Percentiles rank a stretch among this genome's conserved stretches.
phyloP scores from a whole-genome alignment of 2,329 filamentous ascomycete genomes.

The Dendrostoma leiphaemia region DNA sequence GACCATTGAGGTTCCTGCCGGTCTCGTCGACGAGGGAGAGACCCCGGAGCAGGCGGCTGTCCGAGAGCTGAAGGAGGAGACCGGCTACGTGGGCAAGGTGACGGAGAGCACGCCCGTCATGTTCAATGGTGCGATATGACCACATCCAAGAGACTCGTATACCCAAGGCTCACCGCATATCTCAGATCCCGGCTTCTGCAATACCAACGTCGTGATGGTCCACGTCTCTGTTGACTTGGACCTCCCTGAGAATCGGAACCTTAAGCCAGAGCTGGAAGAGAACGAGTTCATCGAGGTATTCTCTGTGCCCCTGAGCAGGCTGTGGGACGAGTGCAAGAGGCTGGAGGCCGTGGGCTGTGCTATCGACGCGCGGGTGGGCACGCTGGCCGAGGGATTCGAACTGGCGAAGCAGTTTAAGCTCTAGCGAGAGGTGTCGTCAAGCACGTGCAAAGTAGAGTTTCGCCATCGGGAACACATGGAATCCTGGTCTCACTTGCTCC shows the following conservation, averaged over 20 bases:
- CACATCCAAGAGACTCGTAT: no score
- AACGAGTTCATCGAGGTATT: slow-evolving; percentile 83
- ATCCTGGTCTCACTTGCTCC: neutral
- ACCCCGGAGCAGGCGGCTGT: slow-evolving; percentile 60
- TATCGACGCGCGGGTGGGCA: slow-evolving; percentile 76
- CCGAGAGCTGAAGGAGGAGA: slow-evolving; percentile 65
- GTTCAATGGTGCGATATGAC: slow-evolving; percentile 54
- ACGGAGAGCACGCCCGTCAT: slow-evolving; percentile 62
- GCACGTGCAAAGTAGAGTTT: no score
- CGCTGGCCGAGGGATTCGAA: slow-evolving; percentile 75
- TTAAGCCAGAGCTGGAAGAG: slow-evolving; percentile 69
- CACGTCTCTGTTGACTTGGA: slow-evolving; percentile 72
- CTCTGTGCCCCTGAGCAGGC: slow-evolving; percentile 57
- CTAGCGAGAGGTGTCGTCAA: no score
- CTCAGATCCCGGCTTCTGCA: slow-evolving; percentile 61
- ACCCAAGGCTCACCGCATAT: neutral
- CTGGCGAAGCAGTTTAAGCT: slow-evolving; percentile 59
- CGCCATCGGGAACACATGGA: neutral
- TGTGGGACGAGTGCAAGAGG: slow-evolving; percentile 66
- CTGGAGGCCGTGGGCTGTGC: slow-evolving; percentile 71
- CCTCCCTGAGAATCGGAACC: slow-evolving; percentile 66
- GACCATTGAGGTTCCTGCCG: slow-evolving; percentile 64
- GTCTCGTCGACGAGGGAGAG: slow-evolving; percentile 61
- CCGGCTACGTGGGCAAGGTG: slow-evolving; percentile 59
- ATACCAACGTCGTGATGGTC: slow-evolving; percentile 67